Evolutionary conservation across 2,329 filamentous ascomycete genomes (phyloP).

Genomic region (Aspergillus thermomutatus): DNA sequence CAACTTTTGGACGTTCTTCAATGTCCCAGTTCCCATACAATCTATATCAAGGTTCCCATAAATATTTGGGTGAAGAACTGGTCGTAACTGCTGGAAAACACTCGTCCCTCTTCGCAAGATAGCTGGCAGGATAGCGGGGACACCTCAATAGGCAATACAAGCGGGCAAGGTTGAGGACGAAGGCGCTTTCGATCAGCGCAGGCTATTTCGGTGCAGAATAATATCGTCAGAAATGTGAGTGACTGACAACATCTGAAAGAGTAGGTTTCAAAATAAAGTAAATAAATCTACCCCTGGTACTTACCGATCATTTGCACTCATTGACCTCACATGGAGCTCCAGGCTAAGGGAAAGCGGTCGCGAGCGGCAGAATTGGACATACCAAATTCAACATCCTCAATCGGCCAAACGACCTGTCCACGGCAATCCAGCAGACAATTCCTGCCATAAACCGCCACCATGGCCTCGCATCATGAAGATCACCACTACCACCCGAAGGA

Average conservation of each 20-base stretch:
- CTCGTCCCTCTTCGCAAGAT: slow-evolving; percentile 2
- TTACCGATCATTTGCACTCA: slow-evolving; percentile 3
- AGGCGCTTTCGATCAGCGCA: background rate
- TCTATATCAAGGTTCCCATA: background rate
- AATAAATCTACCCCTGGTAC: no score
- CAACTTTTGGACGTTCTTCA: background rate
- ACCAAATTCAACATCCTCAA: slow-evolving; percentile 25
- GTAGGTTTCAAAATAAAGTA: background rate
- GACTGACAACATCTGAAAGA: background rate
- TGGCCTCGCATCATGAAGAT: slow-evolving; percentile 49
- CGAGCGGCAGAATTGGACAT: slow-evolving; percentile 22
- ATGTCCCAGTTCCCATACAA: slow-evolving; percentile 12
- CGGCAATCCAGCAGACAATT: slow-evolving; percentile 22
- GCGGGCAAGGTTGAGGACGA: slow-evolving; percentile 16
- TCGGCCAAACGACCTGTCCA: slow-evolving; percentile 19
- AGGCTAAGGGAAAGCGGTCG: slow-evolving; percentile 22
- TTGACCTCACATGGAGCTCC: slow-evolving; percentile 14
- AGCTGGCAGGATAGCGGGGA: slow-evolving; percentile 25
- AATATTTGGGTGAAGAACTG: background rate
- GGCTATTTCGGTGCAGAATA: background rate
- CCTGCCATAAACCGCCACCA: slow-evolving; percentile 34
- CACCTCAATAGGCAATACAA: slow-evolving; percentile 19
- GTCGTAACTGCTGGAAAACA: background rate
- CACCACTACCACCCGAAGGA: slow-evolving; percentile 68
- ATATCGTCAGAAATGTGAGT: background rate